Evolutionary conservation across 2,329 filamentous ascomycete species (phyloP), one percentile per base, ranked within the genome.

Genomic region (Pseudophaeomoniella oleicola): DNA sequence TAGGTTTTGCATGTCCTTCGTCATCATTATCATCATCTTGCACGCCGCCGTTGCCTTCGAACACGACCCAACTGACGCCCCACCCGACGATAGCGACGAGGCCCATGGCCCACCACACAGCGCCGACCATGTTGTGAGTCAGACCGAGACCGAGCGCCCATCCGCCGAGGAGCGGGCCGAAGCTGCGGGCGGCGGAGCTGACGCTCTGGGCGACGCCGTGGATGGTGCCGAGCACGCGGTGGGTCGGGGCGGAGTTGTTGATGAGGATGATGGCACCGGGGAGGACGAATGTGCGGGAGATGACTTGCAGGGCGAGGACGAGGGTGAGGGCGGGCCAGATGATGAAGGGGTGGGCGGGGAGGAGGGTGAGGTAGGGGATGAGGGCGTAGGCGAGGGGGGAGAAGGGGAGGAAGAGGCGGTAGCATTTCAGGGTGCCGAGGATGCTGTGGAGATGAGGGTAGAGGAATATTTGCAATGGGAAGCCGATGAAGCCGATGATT

Each of bases 401-500:
- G 35, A 78, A 69, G 30, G 76, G 67, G 1, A 87, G 62, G 29
- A 75, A 81, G n/a, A 69, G 56, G 3, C 77, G 71, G 66, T 78
- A 85, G 31, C 75, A 77, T 4, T 64, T 63, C 36, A 86, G 58
- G 1, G 79, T 80, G 19, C 82, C 83, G 2, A 84, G 67, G 2
- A 69, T 69, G 2, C 66, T 61, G 33, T 81, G 81, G 13, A 85
- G 59, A 18, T 59, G 58, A 1, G 82, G 81, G 50, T 87, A 88
- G 6, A 84, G 58, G 35, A 81, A 64, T 15, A 84, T 67, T 51
- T 84, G 80, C 32, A 90, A 63, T 0, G 66, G 60, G 27, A 90
- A 78, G n/a, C 84, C 84, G 31, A 88, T 75, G 34, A 72, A 58
- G 5, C 83, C 84, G 12, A 90, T 69, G 36, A 81, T 76, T 2